Evolutionary conservation across 73 alveolate species (phyloP).

Genomic region (Tetrahymena thermophila): DNA sequence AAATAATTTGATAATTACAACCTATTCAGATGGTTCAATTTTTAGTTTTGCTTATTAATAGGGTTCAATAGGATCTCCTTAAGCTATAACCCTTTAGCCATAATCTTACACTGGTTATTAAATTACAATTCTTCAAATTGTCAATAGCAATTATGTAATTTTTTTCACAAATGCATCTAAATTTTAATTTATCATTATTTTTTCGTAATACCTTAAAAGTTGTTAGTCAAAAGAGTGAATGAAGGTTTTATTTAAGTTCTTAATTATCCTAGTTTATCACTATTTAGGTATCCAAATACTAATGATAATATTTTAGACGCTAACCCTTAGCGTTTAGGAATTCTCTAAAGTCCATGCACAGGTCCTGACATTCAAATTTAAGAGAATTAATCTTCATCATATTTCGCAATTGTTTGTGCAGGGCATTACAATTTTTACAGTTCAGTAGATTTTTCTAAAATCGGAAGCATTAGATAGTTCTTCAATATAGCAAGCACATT

Average conservation of each 20-base stretch:
- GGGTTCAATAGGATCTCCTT: not conserved
- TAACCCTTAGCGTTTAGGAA: not conserved
- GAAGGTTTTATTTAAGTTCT: not conserved
- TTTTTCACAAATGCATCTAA: too few species aligned
- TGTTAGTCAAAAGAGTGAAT: not conserved
- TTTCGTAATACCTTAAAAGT: not conserved
- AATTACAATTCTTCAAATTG: not conserved
- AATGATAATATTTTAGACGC: not conserved
- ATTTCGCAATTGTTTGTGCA: not conserved
- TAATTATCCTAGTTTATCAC: not conserved
- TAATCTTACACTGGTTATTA: not conserved
- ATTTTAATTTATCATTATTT: too few species aligned
- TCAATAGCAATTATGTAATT: not conserved
- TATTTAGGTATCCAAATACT: not conserved
- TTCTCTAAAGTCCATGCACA: not conserved
- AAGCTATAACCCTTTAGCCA: not conserved
- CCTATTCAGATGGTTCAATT: not conserved
- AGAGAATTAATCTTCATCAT: not conserved
- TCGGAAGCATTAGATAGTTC: not conserved
- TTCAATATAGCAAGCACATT: not conserved
- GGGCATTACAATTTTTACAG: not conserved
- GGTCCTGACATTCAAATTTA: not conserved
- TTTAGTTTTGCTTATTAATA: not conserved
- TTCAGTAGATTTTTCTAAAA: not conserved
- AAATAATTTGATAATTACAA: not conserved